Percentiles rank a stretch among this genome's conserved stretches.
phyloP scores from a whole-genome alignment of 768 basidiomycete genomes.

The Leccinum broughii region DNA sequence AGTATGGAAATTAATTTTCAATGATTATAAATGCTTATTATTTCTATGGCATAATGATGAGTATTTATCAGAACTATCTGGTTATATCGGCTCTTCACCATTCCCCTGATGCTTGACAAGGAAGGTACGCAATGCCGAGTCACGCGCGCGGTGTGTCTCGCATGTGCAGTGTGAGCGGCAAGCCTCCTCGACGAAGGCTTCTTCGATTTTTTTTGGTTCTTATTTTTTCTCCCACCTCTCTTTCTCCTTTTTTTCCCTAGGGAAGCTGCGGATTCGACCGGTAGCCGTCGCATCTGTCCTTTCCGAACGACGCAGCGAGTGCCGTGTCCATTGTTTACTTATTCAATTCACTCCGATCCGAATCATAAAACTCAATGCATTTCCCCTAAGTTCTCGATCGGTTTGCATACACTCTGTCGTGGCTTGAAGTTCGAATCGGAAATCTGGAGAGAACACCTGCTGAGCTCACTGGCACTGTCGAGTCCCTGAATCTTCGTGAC shows the following conservation, averaged over 20 bases:
- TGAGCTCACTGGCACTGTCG: no score
- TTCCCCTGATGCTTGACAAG: no score
- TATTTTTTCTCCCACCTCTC: background rate
- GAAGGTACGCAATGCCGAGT: conserved; percentile 81
- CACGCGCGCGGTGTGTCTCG: conserved; percentile 79
- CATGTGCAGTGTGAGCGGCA: conserved; percentile 91
- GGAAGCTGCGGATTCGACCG: background rate
- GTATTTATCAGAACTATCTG: no score
- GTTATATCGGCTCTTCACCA: no score
- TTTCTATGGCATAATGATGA: no score
- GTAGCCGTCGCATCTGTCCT: background rate
- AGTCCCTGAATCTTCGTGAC: no score
- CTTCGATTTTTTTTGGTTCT: background rate
- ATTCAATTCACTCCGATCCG: background rate
- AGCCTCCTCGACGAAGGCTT: conserved; percentile 76
- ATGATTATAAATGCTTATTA: no score
- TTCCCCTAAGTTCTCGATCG: background rate
- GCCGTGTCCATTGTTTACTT: background rate
- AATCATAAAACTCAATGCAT: background rate
- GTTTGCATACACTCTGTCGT: background rate
- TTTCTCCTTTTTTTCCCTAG: background rate
- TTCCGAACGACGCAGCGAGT: background rate
- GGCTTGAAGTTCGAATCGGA: background rate
- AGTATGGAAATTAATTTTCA: no score
- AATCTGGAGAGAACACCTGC: no score